Evolutionary conservation across 177 flowering plant genomes (phyloP).

Genomic region (Tripterygium wilfordii): DNA sequence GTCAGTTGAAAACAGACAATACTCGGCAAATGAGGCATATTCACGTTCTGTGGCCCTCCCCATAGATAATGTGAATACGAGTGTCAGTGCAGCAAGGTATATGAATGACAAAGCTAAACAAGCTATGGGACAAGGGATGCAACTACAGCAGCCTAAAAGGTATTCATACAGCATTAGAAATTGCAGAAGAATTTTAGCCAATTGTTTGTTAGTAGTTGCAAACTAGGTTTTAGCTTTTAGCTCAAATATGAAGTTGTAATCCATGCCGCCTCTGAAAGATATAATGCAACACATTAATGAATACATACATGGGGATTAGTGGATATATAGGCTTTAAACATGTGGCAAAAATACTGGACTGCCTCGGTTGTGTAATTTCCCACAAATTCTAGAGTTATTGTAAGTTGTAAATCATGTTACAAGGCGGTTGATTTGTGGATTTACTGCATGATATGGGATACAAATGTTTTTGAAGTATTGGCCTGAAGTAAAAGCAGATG

Average conservation of each 20-base stretch:
- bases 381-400: no score
- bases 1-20: constrained; percentile 57
- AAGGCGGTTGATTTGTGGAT: no score
- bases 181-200: no score
- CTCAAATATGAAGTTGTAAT: neutral
- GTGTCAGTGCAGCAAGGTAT: constrained; percentile 10
- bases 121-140: constrained; percentile 17
- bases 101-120: constrained; percentile 19
- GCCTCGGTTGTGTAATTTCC: no score
- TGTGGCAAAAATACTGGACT: neutral
- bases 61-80: constrained; percentile 19
- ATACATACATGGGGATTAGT: no score
- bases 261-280: no score
- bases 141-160: constrained; percentile 34
- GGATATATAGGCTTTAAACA: no score
- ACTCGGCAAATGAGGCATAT: constrained; percentile 31
- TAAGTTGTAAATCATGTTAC: no score
- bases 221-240: neutral
- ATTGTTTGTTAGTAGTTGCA: no score
- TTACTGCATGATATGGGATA: no score
- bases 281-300: no score
- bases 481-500: neutral
- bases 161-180: constrained; percentile 11
- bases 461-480: no score
- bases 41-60: constrained; percentile 17